Conservation (phyloP, 495 filamentous ascomycete genomes). For the Hypoxylon crocopeplum region DNA sequence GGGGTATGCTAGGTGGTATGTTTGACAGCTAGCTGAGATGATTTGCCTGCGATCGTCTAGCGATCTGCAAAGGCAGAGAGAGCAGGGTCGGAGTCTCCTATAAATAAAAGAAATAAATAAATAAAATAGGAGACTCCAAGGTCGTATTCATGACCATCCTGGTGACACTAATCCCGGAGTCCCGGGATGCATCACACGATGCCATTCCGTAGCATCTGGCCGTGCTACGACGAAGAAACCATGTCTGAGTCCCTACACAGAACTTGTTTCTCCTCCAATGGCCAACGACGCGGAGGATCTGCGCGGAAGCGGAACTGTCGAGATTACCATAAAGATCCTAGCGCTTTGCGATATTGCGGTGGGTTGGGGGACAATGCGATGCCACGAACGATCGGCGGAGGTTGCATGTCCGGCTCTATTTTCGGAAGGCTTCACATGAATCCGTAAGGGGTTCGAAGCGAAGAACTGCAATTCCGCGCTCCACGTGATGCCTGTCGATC, state of each 20-base stretch:
- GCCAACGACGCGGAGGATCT: constrained; percentile 4
- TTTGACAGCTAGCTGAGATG: neutral
- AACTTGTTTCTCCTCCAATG: constrained; percentile 15
- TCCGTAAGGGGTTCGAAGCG: too few relatives aligned
- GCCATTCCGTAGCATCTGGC: neutral
- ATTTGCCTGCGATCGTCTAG: neutral
- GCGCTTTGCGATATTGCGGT: constrained; percentile 14
- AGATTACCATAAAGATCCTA: constrained; percentile 30
- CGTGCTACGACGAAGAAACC: too few relatives aligned
- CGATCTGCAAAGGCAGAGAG: neutral
- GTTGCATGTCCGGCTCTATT: constrained; percentile 34
- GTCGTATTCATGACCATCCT: neutral
- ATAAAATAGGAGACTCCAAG: too few relatives aligned
- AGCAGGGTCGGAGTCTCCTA: neutral
- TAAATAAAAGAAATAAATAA: constrained; percentile 11
- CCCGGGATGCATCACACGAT: neutral
- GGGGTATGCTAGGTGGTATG: too few relatives aligned
- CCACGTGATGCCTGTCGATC: too few relatives aligned
- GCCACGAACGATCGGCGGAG: constrained; percentile 32
- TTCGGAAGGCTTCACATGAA: constrained; percentile 15
- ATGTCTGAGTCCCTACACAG: too few relatives aligned
- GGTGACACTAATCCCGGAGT: constrained; percentile 1
- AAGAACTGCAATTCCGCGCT: too few relatives aligned
- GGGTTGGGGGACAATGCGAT: constrained; percentile 19
- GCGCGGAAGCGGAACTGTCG: constrained; percentile 6